Percentiles rank a stretch among this genome's conserved stretches.
These are phyloP conservation scores for Ilyonectria mors-panacis DNA, from an alignment of 2,329 filamentous ascomycete species.

Conservation along the genomic window DNA sequence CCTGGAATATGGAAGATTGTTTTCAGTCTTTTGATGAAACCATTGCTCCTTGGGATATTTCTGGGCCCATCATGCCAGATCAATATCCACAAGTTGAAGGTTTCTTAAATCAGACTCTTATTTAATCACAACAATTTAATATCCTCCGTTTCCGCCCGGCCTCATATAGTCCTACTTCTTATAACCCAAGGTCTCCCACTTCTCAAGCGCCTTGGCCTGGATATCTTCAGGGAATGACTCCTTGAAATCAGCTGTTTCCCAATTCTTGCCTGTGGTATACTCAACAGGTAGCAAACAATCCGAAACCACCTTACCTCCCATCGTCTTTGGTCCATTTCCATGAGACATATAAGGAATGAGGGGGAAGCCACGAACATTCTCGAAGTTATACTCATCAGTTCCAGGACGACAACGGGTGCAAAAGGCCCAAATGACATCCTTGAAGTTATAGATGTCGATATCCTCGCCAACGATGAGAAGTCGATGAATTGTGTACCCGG, in stretches of 20 bases:
- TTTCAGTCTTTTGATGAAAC: slow-evolving; percentile 34
- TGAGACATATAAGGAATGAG: slow-evolving; percentile 64
- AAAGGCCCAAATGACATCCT: slow-evolving; percentile 66
- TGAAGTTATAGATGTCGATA: slow-evolving; percentile 62
- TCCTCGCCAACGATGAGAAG: slow-evolving; percentile 64
- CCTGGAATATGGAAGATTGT: slow-evolving; percentile 32
- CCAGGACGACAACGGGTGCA: slow-evolving; percentile 62
- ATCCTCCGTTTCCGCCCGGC: background rate
- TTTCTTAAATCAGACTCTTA: background rate
- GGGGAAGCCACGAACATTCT: slow-evolving; percentile 60
- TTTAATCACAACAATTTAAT: background rate
- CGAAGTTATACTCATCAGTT: slow-evolving; percentile 60
- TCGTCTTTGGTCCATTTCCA: slow-evolving; percentile 49
- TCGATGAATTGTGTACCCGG: slow-evolving; percentile 59
- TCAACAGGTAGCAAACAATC: slow-evolving; percentile 60
- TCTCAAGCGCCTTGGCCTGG: slow-evolving; percentile 52
- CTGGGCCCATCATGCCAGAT: slow-evolving; percentile 39
- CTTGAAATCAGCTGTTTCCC: slow-evolving; percentile 52
- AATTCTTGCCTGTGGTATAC: slow-evolving; percentile 55
- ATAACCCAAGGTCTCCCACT: slow-evolving; percentile 54
- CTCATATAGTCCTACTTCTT: slow-evolving; percentile 8
- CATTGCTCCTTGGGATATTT: slow-evolving; percentile 33
- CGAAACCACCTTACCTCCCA: slow-evolving; percentile 63
- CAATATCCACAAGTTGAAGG: background rate
- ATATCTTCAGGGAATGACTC: slow-evolving; percentile 56